These are phyloP conservation scores for Rhazya stricta DNA, from an alignment of 257 asterid genomes.

Conservation along the genomic window DNA sequence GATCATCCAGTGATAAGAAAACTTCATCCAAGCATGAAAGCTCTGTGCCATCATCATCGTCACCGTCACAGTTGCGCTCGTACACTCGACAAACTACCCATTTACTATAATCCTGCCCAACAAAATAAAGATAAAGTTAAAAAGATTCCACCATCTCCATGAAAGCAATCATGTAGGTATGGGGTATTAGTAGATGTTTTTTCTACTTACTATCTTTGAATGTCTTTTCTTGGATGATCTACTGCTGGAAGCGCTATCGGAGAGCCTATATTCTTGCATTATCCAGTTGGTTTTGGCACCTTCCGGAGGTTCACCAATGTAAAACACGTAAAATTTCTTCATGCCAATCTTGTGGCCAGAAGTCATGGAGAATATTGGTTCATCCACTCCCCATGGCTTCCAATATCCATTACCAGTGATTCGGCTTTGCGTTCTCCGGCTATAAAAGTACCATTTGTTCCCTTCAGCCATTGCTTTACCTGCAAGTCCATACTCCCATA, in stretches of 20 bases:
- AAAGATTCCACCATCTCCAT: too few relatives aligned
- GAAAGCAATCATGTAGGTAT: too few relatives aligned
- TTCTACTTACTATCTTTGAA: slow-evolving; percentile 48
- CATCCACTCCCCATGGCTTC: slow-evolving; percentile 66
- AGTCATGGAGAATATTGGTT: slow-evolving; percentile 47
- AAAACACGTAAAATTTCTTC: slow-evolving; percentile 58
- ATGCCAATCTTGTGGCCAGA: slow-evolving; percentile 50
- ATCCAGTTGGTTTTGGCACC: slow-evolving; percentile 72
- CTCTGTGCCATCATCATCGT: slow-evolving; percentile 57
- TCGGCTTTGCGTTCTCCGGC: slow-evolving; percentile 74
- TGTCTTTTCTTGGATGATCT: slow-evolving; percentile 51
- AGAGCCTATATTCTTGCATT: slow-evolving; percentile 74
- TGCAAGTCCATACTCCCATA: slow-evolving; percentile 13
- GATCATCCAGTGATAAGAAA: slow-evolving; percentile 77
- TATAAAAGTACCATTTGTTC: slow-evolving; percentile 82
- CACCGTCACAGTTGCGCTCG: slow-evolving; percentile 36
- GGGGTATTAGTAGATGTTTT: too few relatives aligned
- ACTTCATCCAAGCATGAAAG: slow-evolving; percentile 98
- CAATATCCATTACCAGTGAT: slow-evolving; percentile 70
- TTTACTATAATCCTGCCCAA: slow-evolving; percentile 57
- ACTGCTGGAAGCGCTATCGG: slow-evolving; percentile 37
- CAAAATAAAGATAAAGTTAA: background rate
- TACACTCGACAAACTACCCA: slow-evolving; percentile 93
- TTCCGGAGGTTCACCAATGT: slow-evolving; percentile 56
- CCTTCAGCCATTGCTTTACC: slow-evolving; percentile 97